Evolutionary conservation across 2,329 filamentous ascomycete genomes (phyloP), one percentile per base, ranked within the genome.

Genomic region (Botrytis elliptica): DNA sequence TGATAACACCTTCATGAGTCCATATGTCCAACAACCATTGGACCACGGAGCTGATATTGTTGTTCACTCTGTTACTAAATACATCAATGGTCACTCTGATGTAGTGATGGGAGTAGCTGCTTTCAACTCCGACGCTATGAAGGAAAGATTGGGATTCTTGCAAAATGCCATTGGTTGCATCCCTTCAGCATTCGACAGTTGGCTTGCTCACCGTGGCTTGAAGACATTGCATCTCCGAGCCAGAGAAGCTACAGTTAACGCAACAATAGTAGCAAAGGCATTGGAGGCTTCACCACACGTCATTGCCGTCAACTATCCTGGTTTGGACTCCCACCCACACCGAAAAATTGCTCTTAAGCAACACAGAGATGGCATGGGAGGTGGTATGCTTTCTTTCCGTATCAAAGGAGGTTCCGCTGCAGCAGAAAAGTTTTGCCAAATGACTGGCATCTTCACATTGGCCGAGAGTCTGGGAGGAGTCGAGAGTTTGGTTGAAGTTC

Each of bases 101-200:
- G 96, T 99, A 14, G 91, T 98, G 79, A 99, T 99, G 96, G 96
- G 96, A 77, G 92, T 96, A 44, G 95, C 94, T 65, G 96, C 96
- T 69, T 97, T 97, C 88, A 98, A 98, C 88, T 93, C 92, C 44
- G 90, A 94, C 73, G 88, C 90, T 29, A 87, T 99, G 78, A 90
- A 91, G 81, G 86, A 91, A 76, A 90, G 93, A 60, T 89, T 99
- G 36, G 86, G 89, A 70, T 99, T 98, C 87, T 88, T 99, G 57
- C 96, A 99, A 83, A 99, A 99, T 85, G 96, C 96, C 78, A 97
- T 98, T 78, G 96, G 96, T 76, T 95, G 95, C 75, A 92, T 99
- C 6, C 96, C 96, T 70, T 97, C 93, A 0, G 88, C 96, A 59
- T 99, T 99, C 81, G 96, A 99, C 87, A 94, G 92, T 85, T 99